These are phyloP conservation scores for Irpex sp. DNA, from an alignment of 1,284 basidiomycete species.

Conservation along the genomic window DNA sequence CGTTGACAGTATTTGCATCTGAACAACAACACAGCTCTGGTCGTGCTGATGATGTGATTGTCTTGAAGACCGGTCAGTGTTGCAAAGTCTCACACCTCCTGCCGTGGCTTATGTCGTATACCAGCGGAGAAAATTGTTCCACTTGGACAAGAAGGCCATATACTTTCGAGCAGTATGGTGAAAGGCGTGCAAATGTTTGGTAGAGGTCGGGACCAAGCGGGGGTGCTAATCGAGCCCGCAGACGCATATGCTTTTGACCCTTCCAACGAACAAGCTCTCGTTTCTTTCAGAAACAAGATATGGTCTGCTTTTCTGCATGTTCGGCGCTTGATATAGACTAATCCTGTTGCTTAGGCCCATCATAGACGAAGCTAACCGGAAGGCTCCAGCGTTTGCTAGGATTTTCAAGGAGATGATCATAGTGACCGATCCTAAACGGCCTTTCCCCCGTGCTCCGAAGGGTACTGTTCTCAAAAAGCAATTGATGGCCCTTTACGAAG, in stretches of 20 bases:
- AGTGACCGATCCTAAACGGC: constrained; percentile 8
- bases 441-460: constrained; percentile 14
- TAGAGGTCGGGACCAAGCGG: constrained; percentile 25
- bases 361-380: constrained; percentile 12
- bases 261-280: constrained; percentile 10
- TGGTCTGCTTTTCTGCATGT: constrained; percentile 17
- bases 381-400: constrained; percentile 10
- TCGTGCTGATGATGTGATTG: constrained; percentile 12
- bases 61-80: constrained; percentile 7
- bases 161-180: constrained; percentile 23
- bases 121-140: constrained; percentile 41
- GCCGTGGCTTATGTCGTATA: neutral
- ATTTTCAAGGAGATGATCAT: constrained; percentile 16
- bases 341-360: constrained; percentile 5
- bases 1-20: constrained; percentile 16
- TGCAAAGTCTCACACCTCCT: neutral
- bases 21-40: constrained; percentile 20
- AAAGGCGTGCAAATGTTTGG: constrained; percentile 29
- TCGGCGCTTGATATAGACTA: neutral
- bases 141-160: constrained; percentile 23
- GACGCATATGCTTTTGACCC: constrained; percentile 18
- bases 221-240: constrained; percentile 28
- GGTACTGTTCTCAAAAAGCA: constrained; percentile 11
- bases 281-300: constrained; percentile 19
- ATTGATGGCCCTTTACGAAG: constrained; percentile 3